Evolutionary conservation across 768 basidiomycete genomes (phyloP).

Genomic region (Amanita thiersii): DNA sequence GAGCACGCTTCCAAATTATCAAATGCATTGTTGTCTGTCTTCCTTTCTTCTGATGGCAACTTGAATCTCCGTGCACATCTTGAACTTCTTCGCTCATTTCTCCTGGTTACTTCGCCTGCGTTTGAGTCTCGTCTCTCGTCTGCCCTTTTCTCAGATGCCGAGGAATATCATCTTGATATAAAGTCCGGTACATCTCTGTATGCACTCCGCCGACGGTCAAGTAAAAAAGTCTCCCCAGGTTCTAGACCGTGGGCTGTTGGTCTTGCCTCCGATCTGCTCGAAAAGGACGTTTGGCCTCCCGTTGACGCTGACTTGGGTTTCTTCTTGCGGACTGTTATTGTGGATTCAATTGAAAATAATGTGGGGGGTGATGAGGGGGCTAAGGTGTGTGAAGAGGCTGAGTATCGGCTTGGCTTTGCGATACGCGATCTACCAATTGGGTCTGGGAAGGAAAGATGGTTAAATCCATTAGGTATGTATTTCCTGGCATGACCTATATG

Average conservation of each 20-base stretch:
- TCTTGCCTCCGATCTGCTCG: constrained; percentile 62
- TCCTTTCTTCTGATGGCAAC: constrained; percentile 54
- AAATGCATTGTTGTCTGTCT: constrained; percentile 53
- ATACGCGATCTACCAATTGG: constrained; percentile 65
- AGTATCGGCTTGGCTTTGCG: constrained; percentile 76
- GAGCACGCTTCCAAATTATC: constrained; percentile 60
- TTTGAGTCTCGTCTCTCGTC: constrained; percentile 64
- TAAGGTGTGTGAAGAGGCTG: constrained; percentile 49
- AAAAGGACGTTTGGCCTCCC: constrained; percentile 79
- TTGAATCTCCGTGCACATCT: constrained; percentile 67
- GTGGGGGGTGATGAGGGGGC: constrained; percentile 14
- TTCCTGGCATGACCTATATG: neutral
- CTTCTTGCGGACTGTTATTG: constrained; percentile 74
- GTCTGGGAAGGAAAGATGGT: constrained; percentile 65
- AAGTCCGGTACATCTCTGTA: constrained; percentile 24
- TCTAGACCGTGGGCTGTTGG: constrained; percentile 57
- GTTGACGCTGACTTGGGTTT: constrained; percentile 80
- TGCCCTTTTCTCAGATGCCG: constrained; percentile 74
- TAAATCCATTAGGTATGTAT: constrained; percentile 71
- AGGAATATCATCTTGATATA: constrained; percentile 34
- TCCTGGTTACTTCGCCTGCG: constrained; percentile 61
- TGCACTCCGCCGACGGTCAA: constrained; percentile 22
- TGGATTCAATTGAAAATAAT: constrained; percentile 58
- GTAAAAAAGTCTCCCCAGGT: constrained; percentile 17
- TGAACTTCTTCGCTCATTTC: constrained; percentile 61